A percentile compares a stretch with the other conserved stretches of the same genome.
Conservation (phyloP, 192 early-diverging fungal species). For the Rhizophagus prolifer region DNA sequence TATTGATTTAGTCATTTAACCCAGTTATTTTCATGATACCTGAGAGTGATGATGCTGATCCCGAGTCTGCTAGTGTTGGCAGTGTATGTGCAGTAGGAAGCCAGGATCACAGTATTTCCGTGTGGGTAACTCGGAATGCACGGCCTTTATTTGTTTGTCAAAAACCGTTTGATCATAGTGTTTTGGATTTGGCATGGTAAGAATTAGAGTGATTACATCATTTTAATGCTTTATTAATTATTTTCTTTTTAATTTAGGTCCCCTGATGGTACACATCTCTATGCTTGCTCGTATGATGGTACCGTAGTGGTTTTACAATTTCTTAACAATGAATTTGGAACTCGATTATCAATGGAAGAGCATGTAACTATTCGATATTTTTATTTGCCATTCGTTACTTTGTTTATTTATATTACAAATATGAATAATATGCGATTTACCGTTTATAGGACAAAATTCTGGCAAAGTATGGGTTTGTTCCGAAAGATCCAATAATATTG, state of each 20-base stretch:
- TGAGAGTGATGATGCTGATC: slow-evolving; percentile 28
- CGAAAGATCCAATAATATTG: slow-evolving; percentile 6
- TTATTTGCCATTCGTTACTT: not conserved
- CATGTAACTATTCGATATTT: slow-evolving; percentile 45
- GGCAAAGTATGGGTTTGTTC: not conserved
- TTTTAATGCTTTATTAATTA: not conserved
- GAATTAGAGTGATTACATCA: not conserved
- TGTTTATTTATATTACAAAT: no score
- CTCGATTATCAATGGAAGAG: slow-evolving; percentile 60
- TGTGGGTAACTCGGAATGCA: slow-evolving; percentile 82
- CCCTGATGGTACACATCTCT: slow-evolving; percentile 69
- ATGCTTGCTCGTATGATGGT: slow-evolving; percentile 91
- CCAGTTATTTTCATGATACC: slow-evolving; percentile 26
- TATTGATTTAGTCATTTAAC: slow-evolving; percentile 11
- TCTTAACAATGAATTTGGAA: slow-evolving; percentile 65
- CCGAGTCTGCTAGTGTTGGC: slow-evolving; percentile 35
- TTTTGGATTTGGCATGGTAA: slow-evolving; percentile 87
- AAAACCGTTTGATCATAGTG: slow-evolving; percentile 78
- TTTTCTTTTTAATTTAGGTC: slow-evolving; percentile 48
- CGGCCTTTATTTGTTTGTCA: slow-evolving; percentile 70
- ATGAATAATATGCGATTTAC: no score
- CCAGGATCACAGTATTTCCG: slow-evolving; percentile 82
- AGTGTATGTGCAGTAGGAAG: slow-evolving; percentile 85
- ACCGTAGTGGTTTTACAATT: slow-evolving; percentile 77
- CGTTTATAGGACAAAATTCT: not conserved